Conservation (phyloP, 768 basidiomycete genomes). For the Lactarius evosmus region DNA sequence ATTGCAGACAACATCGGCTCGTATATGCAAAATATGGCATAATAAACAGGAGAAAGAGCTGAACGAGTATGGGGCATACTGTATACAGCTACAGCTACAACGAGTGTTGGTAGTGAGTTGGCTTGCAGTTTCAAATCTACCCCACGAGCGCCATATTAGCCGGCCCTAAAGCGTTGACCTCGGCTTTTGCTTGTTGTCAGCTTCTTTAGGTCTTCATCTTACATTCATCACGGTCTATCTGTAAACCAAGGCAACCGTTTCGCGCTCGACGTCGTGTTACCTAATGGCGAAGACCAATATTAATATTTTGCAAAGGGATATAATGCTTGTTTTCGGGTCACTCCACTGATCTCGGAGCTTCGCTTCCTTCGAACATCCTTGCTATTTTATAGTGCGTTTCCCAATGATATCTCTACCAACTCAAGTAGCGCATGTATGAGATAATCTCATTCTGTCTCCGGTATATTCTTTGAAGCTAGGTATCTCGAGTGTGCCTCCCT, state of each 20-base stretch:
- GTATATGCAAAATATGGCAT: slow-evolving; percentile 67
- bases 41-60: slow-evolving; percentile 71
- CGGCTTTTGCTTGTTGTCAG: not conserved
- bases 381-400: slow-evolving; percentile 3
- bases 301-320: slow-evolving; percentile 49
- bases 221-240: slow-evolving; percentile 52
- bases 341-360: slow-evolving; percentile 39
- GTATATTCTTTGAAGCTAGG: slow-evolving; percentile 28
- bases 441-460: slow-evolving; percentile 3
- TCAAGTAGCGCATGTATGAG: not conserved
- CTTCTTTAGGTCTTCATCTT: slow-evolving; percentile 40
- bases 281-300: slow-evolving; percentile 83
- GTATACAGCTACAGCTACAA: not conserved
- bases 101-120: not conserved
- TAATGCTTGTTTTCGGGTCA: slow-evolving; percentile 55
- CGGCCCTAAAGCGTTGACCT: slow-evolving; percentile 32
- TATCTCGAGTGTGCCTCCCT: slow-evolving; percentile 39
- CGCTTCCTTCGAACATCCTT: slow-evolving; percentile 46
- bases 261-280: slow-evolving; percentile 45
- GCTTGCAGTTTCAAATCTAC: not conserved
- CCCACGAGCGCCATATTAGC: not conserved
- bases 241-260: slow-evolving; percentile 65
- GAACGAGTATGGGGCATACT: slow-evolving; percentile 48
- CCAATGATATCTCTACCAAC: slow-evolving; percentile 1
- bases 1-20: slow-evolving; percentile 64